These are phyloP conservation scores for Polygonum maritimum DNA, from an alignment of 148 eudicot genomes.

Conservation along the genomic window DNA sequence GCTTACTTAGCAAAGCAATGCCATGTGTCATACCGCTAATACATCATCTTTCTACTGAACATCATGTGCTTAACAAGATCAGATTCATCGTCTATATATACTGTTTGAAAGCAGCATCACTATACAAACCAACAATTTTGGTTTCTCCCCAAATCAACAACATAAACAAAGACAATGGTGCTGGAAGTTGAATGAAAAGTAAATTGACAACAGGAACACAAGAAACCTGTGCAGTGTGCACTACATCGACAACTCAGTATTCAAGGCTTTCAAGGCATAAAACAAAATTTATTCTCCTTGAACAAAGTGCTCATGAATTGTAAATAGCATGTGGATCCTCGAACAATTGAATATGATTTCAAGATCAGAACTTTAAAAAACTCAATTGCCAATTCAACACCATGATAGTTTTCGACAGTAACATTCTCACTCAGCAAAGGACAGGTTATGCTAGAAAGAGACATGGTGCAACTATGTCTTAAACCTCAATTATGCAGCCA, in stretches of 20 bases:
- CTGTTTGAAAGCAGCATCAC: background rate
- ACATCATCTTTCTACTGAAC: background rate
- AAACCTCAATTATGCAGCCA: too few species aligned
- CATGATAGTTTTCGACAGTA: background rate
- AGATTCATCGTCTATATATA: background rate
- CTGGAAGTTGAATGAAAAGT: background rate
- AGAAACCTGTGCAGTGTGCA: background rate
- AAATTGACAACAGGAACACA: background rate
- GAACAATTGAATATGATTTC: background rate
- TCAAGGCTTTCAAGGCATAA: background rate
- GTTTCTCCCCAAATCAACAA: background rate
- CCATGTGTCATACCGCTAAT: background rate
- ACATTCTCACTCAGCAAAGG: background rate
- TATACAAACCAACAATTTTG: background rate
- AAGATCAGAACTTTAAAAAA: background rate
- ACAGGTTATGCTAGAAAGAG: background rate
- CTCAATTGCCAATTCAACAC: background rate
- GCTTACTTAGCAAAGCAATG: background rate
- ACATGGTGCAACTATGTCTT: background rate
- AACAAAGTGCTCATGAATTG: background rate
- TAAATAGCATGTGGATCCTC: background rate
- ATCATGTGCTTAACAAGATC: background rate
- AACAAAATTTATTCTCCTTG: background rate
- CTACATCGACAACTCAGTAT: background rate
- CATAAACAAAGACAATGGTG: background rate